Base-by-base conservation (phyloP, 1,139 yeast species). In the Yamadazyma taylorii region DNA sequence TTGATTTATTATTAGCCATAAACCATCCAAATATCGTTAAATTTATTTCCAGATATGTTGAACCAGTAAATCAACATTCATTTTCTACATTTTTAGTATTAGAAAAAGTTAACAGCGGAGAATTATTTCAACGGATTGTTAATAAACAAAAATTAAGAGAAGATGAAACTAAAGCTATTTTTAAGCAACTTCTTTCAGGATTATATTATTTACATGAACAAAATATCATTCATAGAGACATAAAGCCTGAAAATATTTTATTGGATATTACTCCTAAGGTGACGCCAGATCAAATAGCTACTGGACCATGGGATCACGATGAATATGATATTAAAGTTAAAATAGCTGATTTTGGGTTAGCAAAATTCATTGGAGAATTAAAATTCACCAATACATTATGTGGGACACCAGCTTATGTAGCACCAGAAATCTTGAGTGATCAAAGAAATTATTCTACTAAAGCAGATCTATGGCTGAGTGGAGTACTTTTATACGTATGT, bases 191-290 rank as follows among this genome's bases (percentile, higher is more conserved):
- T 17, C 56, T 85, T n/a, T 53, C 70, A 2, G 94, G 92, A 0
- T 56, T 85, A 23, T 56, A 61, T 28, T 82, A 84, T 53, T 58
- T 87, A 29, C 96, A 88, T 55, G 66, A 72, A 3, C 74, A 73
- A 35, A 88, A 92, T 36, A 84, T 88, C 30, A 90, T 94, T 4
- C 96, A 88, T 62, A 60, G 96, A 45, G 94, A 88, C 55, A 85
- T 89, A 40, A 88, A 88, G 54, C 96, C 96, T 0, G 96, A 88
- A 53, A 88, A 88, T 53, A 78, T 88, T n/a, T 66, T 89, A 24
- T 63, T 89, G 14, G 96, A 88, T 53, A 78, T 83, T 14, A 69
- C 68, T 0, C 79, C 75, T 7, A 61, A 77, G 33, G 49, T 56
- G 0, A 50, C 63, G 6, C 39, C 55, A 0, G 64, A 64, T 21